phyloP scores from a whole-genome alignment of 208 protist species.

The Herpetomonas muscarum region DNA sequence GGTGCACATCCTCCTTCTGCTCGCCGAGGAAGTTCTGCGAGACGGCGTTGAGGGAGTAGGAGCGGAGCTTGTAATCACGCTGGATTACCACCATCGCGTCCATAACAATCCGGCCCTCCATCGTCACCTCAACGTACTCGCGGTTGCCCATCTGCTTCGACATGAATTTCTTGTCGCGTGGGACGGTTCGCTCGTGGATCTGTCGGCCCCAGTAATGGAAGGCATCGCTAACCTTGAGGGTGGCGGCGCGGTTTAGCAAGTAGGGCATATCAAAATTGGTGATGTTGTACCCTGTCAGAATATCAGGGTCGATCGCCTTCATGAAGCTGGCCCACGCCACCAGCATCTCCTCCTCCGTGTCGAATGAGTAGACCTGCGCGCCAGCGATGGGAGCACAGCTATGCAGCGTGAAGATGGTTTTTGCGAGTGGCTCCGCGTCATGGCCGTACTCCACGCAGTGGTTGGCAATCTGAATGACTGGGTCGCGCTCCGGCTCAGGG shows the following conservation, averaged over 20 bases:
- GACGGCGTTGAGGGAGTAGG: slow-evolving; percentile 99
- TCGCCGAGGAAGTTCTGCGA: slow-evolving; percentile 98
- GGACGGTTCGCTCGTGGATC: slow-evolving; percentile 81
- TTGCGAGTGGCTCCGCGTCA: slow-evolving; percentile 55
- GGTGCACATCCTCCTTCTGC: slow-evolving; percentile 99
- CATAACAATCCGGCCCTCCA: slow-evolving; percentile 97
- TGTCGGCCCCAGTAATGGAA: slow-evolving; percentile 92
- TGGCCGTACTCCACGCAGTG: slow-evolving; percentile 91
- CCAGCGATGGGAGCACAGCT: slow-evolving; percentile 95
- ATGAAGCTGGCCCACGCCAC: slow-evolving; percentile 86
- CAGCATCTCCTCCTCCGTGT: slow-evolving; percentile 94
- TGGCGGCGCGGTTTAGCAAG: slow-evolving; percentile 93
- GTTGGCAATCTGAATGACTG: slow-evolving; percentile 99
- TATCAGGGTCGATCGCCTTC: slow-evolving; percentile 89
- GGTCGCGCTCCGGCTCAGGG: slow-evolving; percentile 98
- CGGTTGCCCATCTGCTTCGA: slow-evolving; percentile 98
- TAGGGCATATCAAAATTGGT: slow-evolving; percentile 99
- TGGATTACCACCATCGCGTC: slow-evolving; percentile 98
- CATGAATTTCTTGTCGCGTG: slow-evolving; percentile 95
- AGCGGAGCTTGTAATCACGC: slow-evolving; percentile 98
- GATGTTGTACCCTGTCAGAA: slow-evolving; percentile 99
- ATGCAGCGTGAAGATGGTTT: slow-evolving; percentile 93
- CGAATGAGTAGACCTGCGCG: slow-evolving; percentile 91
- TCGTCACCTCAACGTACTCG: slow-evolving; percentile 97
- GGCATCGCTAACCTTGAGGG: slow-evolving; percentile 80